Base-by-base conservation (phyloP, 495 filamentous ascomycete genomes). In the Trypethelium eluteriae region DNA sequence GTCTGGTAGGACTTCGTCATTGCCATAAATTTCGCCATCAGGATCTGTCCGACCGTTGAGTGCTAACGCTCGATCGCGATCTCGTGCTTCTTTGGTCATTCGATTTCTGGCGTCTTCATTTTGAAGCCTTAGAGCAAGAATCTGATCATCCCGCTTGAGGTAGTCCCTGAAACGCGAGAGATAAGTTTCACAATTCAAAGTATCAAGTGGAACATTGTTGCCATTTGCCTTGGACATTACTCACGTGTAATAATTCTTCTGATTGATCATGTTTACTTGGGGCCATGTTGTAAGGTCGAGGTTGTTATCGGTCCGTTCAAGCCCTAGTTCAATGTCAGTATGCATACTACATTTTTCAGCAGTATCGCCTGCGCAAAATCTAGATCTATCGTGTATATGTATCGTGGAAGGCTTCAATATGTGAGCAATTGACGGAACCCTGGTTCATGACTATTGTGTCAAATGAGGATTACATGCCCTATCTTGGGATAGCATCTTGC, bases 211-310 rank as follows among this genome's bases (percentile, higher is more conserved):
- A 25, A 25, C 25, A 25, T 25, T 25, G 25, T 25, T 25, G 25
- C 25, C 25, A 25, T 25, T 25, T 25, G 25, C 25, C 25, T 25
- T 44, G n/a, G 62, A 38, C 39, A 12, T 34, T n/a, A 82, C 91
- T 65, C 82, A 96, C 91, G 94, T 98, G 73, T 98, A 98, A 77
- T 98, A 98, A 77, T 98, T 98, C 78, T 98, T 98, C 74, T 98
- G 94, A 74, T 98, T 98, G 75, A 98, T 98, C 73, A 92, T 88
- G 16, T 82, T 81, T 50, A 96, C 85, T 70, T 92, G 88, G 25
- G 94, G 95, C 94, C 94, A 98, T 77, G 83, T 93, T 35, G 92
- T 92, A 63, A 91, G 84, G 73, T 92, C 92, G 84, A 98, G 92
- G 74, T 93, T 92, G 82, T 98, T 98, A 80, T 98, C 94, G 46